Evolutionary conservation across 441 rosid species (phyloP), one percentile per base, ranked within the genome.

Genomic region (Raphanus hybrid): DNA sequence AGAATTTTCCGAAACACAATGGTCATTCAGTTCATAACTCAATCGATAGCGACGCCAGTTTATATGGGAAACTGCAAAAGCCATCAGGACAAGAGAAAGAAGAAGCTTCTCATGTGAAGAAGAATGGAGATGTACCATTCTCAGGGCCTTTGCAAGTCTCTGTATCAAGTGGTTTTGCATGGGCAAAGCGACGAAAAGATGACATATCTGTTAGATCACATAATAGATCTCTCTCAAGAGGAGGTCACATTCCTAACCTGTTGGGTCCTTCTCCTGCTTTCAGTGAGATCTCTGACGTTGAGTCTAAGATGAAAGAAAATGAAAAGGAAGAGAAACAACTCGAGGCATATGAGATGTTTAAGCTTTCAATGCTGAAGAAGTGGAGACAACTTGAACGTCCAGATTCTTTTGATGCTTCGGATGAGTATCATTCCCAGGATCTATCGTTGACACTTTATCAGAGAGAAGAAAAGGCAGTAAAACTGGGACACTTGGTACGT

Each of bases 91-190:
- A 87, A 60, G 82, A 84, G 64, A 63, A 75, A 39, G 92, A 88
- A 37, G 95, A 90, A 80, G 82, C 84, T 75, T 83, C 85, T 76
- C 95, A 94, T 76, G 87, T 80, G 57, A 94, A 94, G 88, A 91
- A 92, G 82, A 91, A 70, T 92, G 97, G 92, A 54, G 96, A 94
- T 75, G 84, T 94, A 78, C 97, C 96, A 64, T 90, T 88, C 79
- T 89, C 97, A 59, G 96, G 97, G 52, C 99, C 94, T 16, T 80
- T 91, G 67, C 96, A 89, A 81, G 96, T 94, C 73, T 88, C 98
- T 78, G 86, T 89, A 62, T 94, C 99, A 55, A 89, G 97, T 74
- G 99, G 99, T 77, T 94, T 94, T 85, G 96, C 97, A 43, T 92
- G 99, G 99, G 97, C 96, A 41, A 92, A 83, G 82, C 84, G 94